Conservation (phyloP, 192 early-diverging fungal genomes). For the Backusella circina region DNA sequence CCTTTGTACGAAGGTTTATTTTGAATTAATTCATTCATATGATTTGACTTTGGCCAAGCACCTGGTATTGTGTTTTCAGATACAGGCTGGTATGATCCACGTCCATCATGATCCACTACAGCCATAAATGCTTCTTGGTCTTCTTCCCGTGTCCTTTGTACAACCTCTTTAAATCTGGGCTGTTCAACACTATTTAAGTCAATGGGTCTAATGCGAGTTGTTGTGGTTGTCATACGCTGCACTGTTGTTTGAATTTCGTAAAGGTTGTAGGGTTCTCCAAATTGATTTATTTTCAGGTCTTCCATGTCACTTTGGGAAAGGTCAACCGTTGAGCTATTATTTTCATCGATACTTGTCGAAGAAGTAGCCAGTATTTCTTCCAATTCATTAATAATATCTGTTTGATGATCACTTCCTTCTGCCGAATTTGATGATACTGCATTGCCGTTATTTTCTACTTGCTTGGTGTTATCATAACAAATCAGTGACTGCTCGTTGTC, state of each 20-base stretch:
- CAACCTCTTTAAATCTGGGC: slow-evolving; percentile 23
- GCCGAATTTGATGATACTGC: slow-evolving; percentile 1
- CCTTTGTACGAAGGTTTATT: background rate
- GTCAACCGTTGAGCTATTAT: background rate
- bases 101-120: slow-evolving; percentile 5
- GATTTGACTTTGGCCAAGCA: background rate
- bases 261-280: background rate
- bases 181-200: slow-evolving; percentile 14
- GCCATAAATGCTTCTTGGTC: slow-evolving; percentile 35
- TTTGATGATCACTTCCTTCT: slow-evolving; percentile 13
- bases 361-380: slow-evolving; percentile 21
- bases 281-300: background rate
- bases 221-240: slow-evolving; percentile 20
- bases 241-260: slow-evolving; percentile 34
- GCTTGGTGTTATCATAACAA: slow-evolving; percentile 4
- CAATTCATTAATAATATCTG: slow-evolving; percentile 31
- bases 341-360: background rate
- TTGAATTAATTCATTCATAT: background rate
- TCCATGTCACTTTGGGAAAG: background rate
- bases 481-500: slow-evolving; percentile 25
- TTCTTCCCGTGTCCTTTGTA: slow-evolving; percentile 27
- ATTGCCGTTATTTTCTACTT: background rate
- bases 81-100: background rate
- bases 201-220: slow-evolving; percentile 30
- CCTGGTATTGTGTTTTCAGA: background rate